Base-by-base conservation (phyloP, 1,284 basidiomycete genomes). In the Cystobasidiaceae sp. region DNA sequence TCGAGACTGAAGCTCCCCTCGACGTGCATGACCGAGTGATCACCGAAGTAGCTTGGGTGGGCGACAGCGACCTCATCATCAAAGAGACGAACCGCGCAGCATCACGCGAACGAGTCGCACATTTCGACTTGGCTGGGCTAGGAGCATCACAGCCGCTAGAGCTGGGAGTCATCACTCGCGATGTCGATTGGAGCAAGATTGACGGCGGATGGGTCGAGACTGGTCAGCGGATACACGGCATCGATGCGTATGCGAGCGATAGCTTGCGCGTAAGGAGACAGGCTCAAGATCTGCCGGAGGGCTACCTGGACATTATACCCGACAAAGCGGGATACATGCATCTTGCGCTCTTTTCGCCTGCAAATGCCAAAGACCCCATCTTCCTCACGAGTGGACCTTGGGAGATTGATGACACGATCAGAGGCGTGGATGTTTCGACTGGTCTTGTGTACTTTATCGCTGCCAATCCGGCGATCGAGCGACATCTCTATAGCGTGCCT, bases 151-250 rank as follows among this genome's bases (percentile, higher is more conserved):
- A 71, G 67, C 57, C 28, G 6, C 71, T 75, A 55, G 68, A n/a
- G n/a, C n/a, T 68, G 43, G 27, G 92, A 85, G 78, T 74, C 55
- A 83, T 88, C 13, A 88, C 90, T 13, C 81, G 89, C 64, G 86
- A 80, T 69, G 79, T 90, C 19, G 91, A 92, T 13, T 84, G 84
- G 74, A 77, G 85, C 17, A 55, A 93, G 74, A 87, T 86, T 0
- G 93, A 94, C 73, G 84, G 86, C 44, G 94, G 94, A 0, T 97
- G 94, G 93, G 91, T 97, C 70, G 89, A 96, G 55, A 76, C 79
- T 67, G 79, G 78, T n/a, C 55, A 61, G 28, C 21, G 30, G 8
- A 37, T 43, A 30, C 37, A 55, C 43, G 39, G 41, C 3, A 19
- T 54, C 19, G 49, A 61, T 21, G 21, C 58, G 0, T 19, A 15